Percentiles rank a stretch among this genome's conserved stretches.
These are phyloP conservation scores for Flaveria robusta DNA, from an alignment of 129 eudicot species.

Conservation along the genomic window DNA sequence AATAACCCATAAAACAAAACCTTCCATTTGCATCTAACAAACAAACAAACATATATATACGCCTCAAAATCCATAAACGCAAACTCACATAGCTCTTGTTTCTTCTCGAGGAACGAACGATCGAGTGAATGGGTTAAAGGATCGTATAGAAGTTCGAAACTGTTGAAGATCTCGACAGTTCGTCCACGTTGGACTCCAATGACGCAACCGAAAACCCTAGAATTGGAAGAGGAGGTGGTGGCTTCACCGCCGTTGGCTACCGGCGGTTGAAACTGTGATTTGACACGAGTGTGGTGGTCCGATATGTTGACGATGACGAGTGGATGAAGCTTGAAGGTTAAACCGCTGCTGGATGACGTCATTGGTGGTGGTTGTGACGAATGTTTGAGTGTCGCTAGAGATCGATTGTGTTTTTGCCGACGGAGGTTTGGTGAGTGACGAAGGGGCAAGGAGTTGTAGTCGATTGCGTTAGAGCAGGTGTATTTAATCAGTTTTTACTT, in stretches of 20 bases:
- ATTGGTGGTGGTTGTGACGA: constrained; percentile 31
- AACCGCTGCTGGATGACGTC: constrained; percentile 88
- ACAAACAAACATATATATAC: no score
- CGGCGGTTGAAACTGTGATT: constrained; percentile 60
- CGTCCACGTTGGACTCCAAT: constrained; percentile 94
- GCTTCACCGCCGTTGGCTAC: constrained; percentile 41
- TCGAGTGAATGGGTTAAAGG: constrained; percentile 63
- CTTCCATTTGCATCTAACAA: background rate
- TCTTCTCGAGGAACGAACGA: constrained; percentile 81
- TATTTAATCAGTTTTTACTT: no score
- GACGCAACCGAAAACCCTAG: constrained; percentile 82
- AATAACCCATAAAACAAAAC: background rate
- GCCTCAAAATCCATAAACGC: background rate
- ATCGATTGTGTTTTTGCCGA: background rate
- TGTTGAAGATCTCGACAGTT: constrained; percentile 94
- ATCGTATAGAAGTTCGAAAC: constrained; percentile 85
- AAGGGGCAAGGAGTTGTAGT: background rate
- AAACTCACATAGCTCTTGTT: constrained; percentile 93
- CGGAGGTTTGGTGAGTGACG: background rate
- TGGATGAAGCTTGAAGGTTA: constrained; percentile 97
- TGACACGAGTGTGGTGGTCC: constrained; percentile 89
- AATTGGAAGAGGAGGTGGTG: constrained; percentile 33
- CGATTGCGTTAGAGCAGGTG: background rate
- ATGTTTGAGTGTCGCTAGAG: constrained; percentile 31
- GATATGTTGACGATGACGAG: constrained; percentile 90